Evolutionary conservation across 768 basidiomycete genomes (phyloP).

Genomic region (Neoboletus magnificus): DNA sequence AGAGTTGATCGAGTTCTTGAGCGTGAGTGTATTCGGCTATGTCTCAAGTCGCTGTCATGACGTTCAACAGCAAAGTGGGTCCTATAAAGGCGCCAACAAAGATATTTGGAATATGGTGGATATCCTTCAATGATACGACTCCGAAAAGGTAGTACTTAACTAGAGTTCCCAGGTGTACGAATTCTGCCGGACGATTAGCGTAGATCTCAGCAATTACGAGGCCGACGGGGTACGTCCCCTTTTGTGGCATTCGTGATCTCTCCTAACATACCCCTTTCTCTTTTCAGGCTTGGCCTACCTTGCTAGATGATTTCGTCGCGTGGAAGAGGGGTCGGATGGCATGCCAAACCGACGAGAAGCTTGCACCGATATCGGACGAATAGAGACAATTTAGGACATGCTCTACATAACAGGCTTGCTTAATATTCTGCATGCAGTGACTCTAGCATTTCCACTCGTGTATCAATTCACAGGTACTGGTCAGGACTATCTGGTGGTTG

Average conservation of each 20-base stretch:
- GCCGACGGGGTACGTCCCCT: slow-evolving; percentile 64
- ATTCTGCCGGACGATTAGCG: slow-evolving; percentile 63
- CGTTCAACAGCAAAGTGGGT: slow-evolving; percentile 39
- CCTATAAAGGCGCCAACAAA: slow-evolving; percentile 77
- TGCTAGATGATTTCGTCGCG: slow-evolving; percentile 72
- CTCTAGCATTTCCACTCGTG: slow-evolving; percentile 10
- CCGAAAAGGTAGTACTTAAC: neutral
- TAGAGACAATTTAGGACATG: slow-evolving; percentile 6
- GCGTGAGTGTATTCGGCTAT: slow-evolving; percentile 37
- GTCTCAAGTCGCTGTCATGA: neutral
- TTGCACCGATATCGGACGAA: neutral
- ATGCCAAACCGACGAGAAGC: neutral
- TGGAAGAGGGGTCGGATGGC: slow-evolving; percentile 49
- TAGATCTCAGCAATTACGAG: slow-evolving; percentile 64
- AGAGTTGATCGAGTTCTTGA: slow-evolving; percentile 66
- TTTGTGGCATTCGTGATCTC: neutral
- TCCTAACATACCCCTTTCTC: neutral
- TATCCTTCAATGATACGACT: neutral
- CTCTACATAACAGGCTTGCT: slow-evolving; percentile 10
- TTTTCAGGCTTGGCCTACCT: slow-evolving; percentile 74
- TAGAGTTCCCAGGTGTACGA: slow-evolving; percentile 57
- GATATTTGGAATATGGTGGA: slow-evolving; percentile 84
- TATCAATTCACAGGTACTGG: neutral
- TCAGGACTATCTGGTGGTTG: neutral
- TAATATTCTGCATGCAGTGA: slow-evolving; percentile 13